Conservation (phyloP, 371 early-diverging fungal genomes). For the Spraguea lophii region DNA sequence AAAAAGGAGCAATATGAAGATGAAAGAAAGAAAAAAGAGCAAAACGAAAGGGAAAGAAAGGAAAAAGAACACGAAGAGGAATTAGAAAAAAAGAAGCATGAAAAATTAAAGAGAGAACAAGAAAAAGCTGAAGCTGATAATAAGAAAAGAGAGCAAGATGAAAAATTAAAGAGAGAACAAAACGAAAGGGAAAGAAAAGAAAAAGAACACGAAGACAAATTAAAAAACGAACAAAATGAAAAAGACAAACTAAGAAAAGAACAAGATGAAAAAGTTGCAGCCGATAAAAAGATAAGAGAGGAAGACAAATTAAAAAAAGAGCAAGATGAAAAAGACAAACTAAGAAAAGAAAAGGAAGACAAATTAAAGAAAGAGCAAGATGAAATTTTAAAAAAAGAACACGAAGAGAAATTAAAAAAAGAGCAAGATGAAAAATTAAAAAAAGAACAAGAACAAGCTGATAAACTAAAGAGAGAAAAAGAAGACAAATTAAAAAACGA, state of each 20-base stretch:
- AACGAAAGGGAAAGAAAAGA: constrained; percentile 21
- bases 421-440: constrained; percentile 7
- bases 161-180: constrained; percentile 1
- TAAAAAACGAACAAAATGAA: constrained; percentile 10
- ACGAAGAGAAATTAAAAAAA: constrained; percentile 11
- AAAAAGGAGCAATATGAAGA: constrained; percentile 16
- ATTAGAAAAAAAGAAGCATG: constrained; percentile 4
- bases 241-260: background rate
- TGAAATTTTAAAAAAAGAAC: no score
- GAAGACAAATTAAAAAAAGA: background rate
- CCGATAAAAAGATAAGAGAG: background rate
- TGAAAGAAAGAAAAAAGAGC: constrained; percentile 22
- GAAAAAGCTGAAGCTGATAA: background rate
- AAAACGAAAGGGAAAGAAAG: constrained; percentile 10
- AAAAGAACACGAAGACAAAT: constrained; percentile 18
- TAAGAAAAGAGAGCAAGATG: background rate
- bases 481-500: background rate
- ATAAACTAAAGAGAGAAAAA: constrained; percentile 2
- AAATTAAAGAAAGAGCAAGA: constrained; percentile 21
- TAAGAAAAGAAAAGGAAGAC: constrained; percentile 18
- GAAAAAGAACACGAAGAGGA: constrained; percentile 6
- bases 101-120: constrained; percentile 13
- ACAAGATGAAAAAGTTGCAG: constrained; percentile 15
- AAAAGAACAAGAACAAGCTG: constrained; percentile 4
- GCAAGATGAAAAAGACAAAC: background rate